Evolutionary conservation across 139 green algal genomes (phyloP).

Genomic region (Auxenochlorella pyrenoidosa): DNA sequence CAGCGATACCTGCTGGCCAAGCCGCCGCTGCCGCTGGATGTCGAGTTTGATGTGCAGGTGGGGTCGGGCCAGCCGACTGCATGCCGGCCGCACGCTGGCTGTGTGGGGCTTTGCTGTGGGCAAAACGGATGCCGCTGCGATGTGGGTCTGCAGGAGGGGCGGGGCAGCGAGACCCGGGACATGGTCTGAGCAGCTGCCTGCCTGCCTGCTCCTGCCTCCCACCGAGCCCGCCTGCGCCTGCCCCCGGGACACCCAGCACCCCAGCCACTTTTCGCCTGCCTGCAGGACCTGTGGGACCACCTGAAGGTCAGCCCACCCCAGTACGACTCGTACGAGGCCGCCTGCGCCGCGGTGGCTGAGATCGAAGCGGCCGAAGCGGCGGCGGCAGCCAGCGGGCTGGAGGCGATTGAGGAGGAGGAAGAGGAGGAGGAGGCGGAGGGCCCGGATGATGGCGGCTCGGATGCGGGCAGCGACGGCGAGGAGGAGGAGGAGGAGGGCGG

Average conservation of each 20-base stretch:
- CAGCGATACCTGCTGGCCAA: slow-evolving; percentile 92
- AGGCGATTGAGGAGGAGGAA: slow-evolving; percentile 55
- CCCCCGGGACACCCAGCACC: not conserved
- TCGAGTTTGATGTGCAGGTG: slow-evolving; percentile 93
- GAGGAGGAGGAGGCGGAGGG: slow-evolving; percentile 39
- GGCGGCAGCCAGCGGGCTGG: slow-evolving; percentile 42
- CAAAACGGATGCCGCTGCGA: too few relatives aligned
- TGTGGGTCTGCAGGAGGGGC: too few relatives aligned
- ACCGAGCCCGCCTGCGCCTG: not conserved
- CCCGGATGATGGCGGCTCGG: slow-evolving; percentile 29
- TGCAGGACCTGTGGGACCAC: slow-evolving; percentile 82
- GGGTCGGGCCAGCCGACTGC: not conserved
- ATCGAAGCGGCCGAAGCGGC: slow-evolving; percentile 65
- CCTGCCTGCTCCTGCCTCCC: not conserved
- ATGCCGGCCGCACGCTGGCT: not conserved
- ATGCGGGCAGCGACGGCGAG: slow-evolving; percentile 25
- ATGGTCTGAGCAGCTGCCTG: too few relatives aligned
- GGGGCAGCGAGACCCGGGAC: too few relatives aligned
- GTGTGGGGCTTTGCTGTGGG: too few relatives aligned
- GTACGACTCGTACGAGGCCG: slow-evolving; percentile 65
- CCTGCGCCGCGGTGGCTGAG: slow-evolving; percentile 63
- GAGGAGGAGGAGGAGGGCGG: slow-evolving; percentile 5
- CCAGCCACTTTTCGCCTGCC: not conserved
- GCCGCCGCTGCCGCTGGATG: slow-evolving; percentile 83
- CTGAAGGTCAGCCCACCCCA: slow-evolving; percentile 46